A percentile compares a stretch with the other conserved stretches of the same genome.
phyloP scores from a whole-genome alignment of 164 flowering plant species.

The Akebia trifoliata region DNA sequence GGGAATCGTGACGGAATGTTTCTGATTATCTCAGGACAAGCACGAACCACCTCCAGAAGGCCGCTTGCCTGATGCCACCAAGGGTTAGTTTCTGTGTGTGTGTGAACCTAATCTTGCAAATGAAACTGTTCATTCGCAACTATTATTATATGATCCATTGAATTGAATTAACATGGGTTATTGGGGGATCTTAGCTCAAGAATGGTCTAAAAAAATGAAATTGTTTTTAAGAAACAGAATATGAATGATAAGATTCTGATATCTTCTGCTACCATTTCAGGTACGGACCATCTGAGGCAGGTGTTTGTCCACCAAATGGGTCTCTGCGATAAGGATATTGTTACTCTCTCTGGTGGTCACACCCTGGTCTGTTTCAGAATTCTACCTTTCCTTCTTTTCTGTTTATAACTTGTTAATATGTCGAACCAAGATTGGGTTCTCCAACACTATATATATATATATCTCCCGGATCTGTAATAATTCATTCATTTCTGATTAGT shows the following conservation, averaged over 20 bases:
- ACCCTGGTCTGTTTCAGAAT: slow-evolving; percentile 34
- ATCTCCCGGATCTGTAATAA: too few relatives aligned
- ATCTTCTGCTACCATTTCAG: slow-evolving; percentile 21
- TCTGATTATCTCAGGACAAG: slow-evolving; percentile 58
- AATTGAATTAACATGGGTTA: too few relatives aligned
- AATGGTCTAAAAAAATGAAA: neutral
- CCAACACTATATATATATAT: too few relatives aligned
- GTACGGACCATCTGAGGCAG: slow-evolving; percentile 47
- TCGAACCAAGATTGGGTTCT: neutral
- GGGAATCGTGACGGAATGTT: neutral
- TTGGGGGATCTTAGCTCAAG: neutral
- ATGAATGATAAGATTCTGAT: neutral
- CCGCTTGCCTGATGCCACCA: slow-evolving; percentile 92
- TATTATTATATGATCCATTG: too few relatives aligned
- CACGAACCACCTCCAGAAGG: slow-evolving; percentile 78
- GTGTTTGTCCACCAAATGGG: slow-evolving; percentile 49
- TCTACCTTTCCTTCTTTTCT: neutral
- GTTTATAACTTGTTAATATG: neutral
- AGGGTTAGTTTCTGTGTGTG: slow-evolving; percentile 36
- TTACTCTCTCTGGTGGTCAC: slow-evolving; percentile 59
- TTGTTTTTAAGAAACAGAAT: neutral
- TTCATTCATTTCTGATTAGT: neutral
- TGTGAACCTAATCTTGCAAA: neutral
- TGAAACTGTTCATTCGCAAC: too few relatives aligned
- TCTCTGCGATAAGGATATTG: slow-evolving; percentile 48